These are phyloP conservation scores for Pythium dissimile DNA, from an alignment of 352 stramenopile genomes.

Conservation along the genomic window DNA sequence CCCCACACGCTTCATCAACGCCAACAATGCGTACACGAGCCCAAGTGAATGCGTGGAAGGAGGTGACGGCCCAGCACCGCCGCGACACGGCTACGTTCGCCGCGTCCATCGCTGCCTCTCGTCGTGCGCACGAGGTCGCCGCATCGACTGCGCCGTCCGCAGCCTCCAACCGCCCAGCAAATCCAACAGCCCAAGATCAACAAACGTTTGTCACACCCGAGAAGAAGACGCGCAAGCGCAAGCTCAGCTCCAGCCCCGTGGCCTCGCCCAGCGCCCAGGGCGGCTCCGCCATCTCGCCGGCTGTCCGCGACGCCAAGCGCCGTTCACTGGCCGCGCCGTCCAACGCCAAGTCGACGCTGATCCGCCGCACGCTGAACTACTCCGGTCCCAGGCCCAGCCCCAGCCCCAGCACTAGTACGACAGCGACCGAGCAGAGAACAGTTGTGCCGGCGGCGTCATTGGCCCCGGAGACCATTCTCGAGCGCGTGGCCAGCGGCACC, in stretches of 20 bases:
- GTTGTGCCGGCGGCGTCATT: conserved; percentile 29
- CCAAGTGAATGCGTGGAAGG: conserved; percentile 15
- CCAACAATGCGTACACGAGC: conserved; percentile 15
- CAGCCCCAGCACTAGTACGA: neutral
- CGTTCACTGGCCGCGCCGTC: neutral
- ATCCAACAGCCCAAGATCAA: neutral
- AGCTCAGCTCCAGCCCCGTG: neutral
- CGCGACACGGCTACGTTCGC: conserved; percentile 8
- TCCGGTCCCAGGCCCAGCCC: neutral
- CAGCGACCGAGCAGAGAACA: neutral
- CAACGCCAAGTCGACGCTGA: neutral
- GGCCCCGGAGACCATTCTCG: conserved; percentile 2
- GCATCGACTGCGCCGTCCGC: neutral
- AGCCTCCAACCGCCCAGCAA: neutral
- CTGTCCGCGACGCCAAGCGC: conserved; percentile 5
- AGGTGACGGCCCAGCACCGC: conserved; percentile 11
- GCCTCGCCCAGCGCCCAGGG: neutral
- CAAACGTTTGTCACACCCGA: conserved; percentile 9
- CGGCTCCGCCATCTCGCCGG: conserved; percentile 11
- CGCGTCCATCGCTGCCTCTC: conserved; percentile 16
- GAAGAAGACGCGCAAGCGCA: conserved; percentile 14
- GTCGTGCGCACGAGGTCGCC: neutral
- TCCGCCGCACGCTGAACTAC: conserved; percentile 23
- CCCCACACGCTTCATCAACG: neutral
- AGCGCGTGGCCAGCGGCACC: conserved; percentile 1